Base-by-base conservation (phyloP, 176 grass and related monocot species). In the Eleusine indica region DNA sequence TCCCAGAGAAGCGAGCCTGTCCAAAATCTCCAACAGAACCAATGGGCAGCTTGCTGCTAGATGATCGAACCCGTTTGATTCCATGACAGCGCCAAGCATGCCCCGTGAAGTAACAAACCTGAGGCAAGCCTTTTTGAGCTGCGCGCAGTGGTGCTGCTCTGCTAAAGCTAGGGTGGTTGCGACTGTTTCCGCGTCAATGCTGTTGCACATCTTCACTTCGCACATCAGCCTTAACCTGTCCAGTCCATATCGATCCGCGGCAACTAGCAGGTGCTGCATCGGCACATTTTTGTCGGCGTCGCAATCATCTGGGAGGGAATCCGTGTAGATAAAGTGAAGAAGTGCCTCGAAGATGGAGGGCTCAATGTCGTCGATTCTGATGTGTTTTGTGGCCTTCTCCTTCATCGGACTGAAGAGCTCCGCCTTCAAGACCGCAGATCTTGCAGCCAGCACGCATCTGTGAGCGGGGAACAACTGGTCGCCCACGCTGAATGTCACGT, bases 271-370 rank as follows among this genome's bases (percentile, higher is more conserved):
- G 22, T 86, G 74, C 3, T 83, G 88, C 51, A 72, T 54, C 15
- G 25, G 0, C 43, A 13, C 62, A 4, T 1, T 56, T 8, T n/a
- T 61, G 1, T 18, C 75, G 1, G 11, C 62, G 12, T 32, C 9
- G 2, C 16, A 63, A 2, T 32, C 7, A 7, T 76, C 51, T 0
- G 32, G 21, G 35, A 77, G 7, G 0, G 9, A 52, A 17, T 88
- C 80, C 15, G 61, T 71, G 73, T 88, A 83, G 9, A 78, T 17
- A 7, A 77, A 84, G 37, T 84, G 76, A 41, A 84, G 81, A 28
- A 89, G 76, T 0, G 28, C 19, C 60, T 84, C 70, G 3, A 89
- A 89, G 7, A 89, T 17, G 3, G 13, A 0, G 11, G 68, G 57
- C 25, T 80, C 76, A 7, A 84, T 80, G 46, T 84, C 75, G 1